Percentiles rank a stretch among this genome's conserved stretches.
Conservation (phyloP, 208 protist genomes). For the Angomonas desouzai region DNA sequence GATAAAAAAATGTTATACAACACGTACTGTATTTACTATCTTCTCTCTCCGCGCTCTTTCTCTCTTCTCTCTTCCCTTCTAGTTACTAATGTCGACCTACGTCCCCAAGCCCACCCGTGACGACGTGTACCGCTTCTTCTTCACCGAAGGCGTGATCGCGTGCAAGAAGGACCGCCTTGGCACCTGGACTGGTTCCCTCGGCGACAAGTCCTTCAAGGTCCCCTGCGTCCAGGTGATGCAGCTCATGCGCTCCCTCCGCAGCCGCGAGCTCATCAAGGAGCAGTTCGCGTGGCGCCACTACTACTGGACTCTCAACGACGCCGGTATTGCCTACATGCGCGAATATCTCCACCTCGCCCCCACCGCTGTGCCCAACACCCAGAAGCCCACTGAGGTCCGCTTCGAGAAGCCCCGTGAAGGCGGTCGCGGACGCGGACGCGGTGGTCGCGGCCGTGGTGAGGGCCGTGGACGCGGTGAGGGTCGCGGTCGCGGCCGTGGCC, state of each 20-base stretch:
- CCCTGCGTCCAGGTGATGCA: slow-evolving; percentile 86
- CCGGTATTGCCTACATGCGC: slow-evolving; percentile 92
- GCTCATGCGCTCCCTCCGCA: slow-evolving; percentile 89
- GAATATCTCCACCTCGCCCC: slow-evolving; percentile 89
- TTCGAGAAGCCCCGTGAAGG: slow-evolving; percentile 57
- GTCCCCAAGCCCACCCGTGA: slow-evolving; percentile 76
- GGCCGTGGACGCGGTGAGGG: slow-evolving; percentile 63
- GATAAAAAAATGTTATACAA: too few relatives aligned
- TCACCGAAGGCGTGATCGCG: slow-evolving; percentile 86
- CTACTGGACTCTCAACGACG: slow-evolving; percentile 94
- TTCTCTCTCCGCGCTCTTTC: slow-evolving; percentile 5
- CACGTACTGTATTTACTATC: not conserved
- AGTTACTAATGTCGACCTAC: slow-evolving; percentile 72
- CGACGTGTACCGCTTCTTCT: slow-evolving; percentile 92
- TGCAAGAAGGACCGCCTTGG: slow-evolving; percentile 91
- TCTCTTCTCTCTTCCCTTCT: slow-evolving; percentile 13
- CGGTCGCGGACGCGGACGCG: slow-evolving; percentile 35
- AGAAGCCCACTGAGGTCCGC: slow-evolving; percentile 63
- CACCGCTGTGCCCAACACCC: slow-evolving; percentile 87
- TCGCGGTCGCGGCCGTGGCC: slow-evolving; percentile 54
- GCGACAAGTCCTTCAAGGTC: slow-evolving; percentile 72
- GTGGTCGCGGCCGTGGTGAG: slow-evolving; percentile 49
- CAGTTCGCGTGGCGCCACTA: slow-evolving; percentile 93
- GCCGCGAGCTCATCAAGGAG: slow-evolving; percentile 90
- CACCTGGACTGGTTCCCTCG: slow-evolving; percentile 78